Conservation (phyloP, 208 protist species). For the Baffinella frigidus region DNA sequence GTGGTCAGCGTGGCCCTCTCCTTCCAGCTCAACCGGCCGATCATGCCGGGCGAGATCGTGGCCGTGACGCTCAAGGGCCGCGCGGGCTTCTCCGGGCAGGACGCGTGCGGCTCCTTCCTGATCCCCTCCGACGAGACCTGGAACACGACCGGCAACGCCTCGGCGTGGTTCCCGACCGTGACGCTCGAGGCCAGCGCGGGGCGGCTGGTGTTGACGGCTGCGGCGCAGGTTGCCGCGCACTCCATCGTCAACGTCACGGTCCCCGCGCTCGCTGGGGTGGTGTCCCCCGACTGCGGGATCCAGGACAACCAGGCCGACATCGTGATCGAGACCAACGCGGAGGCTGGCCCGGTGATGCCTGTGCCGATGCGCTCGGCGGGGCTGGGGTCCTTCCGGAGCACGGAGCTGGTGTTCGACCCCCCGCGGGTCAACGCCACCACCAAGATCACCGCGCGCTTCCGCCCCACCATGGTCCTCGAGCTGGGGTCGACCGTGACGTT, state of each 20-base stretch:
- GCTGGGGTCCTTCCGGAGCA: neutral
- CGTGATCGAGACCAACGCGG: slow-evolving; percentile 5
- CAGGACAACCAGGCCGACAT: neutral
- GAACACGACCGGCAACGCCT: neutral
- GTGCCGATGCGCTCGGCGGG: neutral
- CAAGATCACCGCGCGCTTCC: neutral
- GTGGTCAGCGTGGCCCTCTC: neutral
- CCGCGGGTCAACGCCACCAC: neutral
- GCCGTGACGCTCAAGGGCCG: neutral
- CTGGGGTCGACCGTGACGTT: neutral
- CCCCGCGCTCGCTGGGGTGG: neutral
- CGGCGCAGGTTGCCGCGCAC: neutral
- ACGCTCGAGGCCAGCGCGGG: neutral
- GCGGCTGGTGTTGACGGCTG: neutral
- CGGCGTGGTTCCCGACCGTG: neutral
- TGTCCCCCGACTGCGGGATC: neutral
- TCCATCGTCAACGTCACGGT: neutral
- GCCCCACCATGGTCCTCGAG: neutral
- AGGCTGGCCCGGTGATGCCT: neutral
- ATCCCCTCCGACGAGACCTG: neutral
- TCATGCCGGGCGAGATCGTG: neutral
- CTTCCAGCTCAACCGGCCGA: neutral
- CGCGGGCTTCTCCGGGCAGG: neutral
- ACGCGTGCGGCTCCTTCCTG: neutral
- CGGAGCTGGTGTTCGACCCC: neutral